phyloP scores from a whole-genome alignment of 2,329 filamentous ascomycete genomes.

The Claviceps africana region DNA sequence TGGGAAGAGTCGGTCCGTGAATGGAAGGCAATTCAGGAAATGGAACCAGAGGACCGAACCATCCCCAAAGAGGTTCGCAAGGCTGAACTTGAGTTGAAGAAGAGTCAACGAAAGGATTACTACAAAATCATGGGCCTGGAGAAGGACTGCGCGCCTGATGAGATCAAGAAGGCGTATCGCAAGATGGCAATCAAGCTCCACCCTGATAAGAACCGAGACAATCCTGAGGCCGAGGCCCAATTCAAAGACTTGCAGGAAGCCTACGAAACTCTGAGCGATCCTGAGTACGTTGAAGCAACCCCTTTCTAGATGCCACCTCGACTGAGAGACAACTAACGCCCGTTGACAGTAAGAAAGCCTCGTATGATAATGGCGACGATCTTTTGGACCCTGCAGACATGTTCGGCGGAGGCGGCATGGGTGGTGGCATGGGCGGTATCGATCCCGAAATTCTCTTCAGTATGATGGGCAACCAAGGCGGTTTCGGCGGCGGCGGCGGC shows the following conservation, averaged over 20 bases:
- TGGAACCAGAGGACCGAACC: constrained; percentile 66
- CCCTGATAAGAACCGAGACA: constrained; percentile 92
- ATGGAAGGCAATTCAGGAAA: constrained; percentile 73
- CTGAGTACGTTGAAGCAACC: constrained; percentile 52
- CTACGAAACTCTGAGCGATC: constrained; percentile 87
- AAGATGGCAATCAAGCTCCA: constrained; percentile 90
- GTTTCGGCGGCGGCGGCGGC: constrained; percentile 37
- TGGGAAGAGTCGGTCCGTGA: constrained; percentile 90
- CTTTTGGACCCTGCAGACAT: constrained; percentile 78
- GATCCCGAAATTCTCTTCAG: constrained; percentile 69
- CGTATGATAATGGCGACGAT: constrained; percentile 88
- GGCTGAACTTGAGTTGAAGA: constrained; percentile 92
- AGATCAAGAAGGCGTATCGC: constrained; percentile 95
- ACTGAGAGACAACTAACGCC: not conserved
- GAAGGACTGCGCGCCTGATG: constrained; percentile 69
- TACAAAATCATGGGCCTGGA: constrained; percentile 90
- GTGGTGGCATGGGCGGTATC: constrained; percentile 51
- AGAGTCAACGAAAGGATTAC: constrained; percentile 93
- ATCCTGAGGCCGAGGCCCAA: constrained; percentile 68
- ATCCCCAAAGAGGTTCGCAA: constrained; percentile 75
- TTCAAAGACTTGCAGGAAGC: constrained; percentile 98
- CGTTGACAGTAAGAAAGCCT: constrained; percentile 58
- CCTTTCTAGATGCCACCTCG: not conserved
- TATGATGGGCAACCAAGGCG: constrained; percentile 61
- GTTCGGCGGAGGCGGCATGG: constrained; percentile 57